Percentiles rank a stretch among this genome's conserved stretches.
These are phyloP conservation scores for Angomonas desouzai DNA, from an alignment of 208 protist species.

Conservation along the genomic window DNA sequence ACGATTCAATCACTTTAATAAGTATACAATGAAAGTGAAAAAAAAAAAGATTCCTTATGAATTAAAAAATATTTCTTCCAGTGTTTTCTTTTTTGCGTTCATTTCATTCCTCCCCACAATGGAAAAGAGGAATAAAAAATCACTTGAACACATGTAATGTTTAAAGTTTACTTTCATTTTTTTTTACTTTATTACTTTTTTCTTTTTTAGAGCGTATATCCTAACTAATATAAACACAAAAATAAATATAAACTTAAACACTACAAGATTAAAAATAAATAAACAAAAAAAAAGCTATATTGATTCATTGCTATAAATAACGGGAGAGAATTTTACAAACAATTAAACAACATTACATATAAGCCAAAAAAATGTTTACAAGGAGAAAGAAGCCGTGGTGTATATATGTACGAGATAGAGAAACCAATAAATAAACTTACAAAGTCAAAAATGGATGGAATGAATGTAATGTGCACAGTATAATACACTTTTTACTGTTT, in stretches of 20 bases:
- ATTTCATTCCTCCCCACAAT: too few relatives aligned
- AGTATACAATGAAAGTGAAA: too few relatives aligned
- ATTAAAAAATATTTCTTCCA: too few relatives aligned
- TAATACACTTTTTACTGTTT: too few relatives aligned
- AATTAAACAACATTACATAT: background rate
- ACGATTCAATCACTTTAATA: too few relatives aligned
- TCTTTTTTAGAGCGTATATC: background rate
- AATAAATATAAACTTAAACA: conserved; percentile 1
- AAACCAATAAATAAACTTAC: background rate
- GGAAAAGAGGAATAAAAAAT: too few relatives aligned
- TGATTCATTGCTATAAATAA: conserved; percentile 1
- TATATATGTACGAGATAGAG: background rate
- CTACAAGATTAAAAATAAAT: conserved; percentile 7
- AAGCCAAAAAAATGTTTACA: background rate
- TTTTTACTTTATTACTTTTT: background rate
- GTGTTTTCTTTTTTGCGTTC: too few relatives aligned
- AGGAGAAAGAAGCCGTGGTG: background rate
- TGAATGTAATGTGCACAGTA: too few relatives aligned
- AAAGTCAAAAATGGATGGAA: conserved; percentile 1
- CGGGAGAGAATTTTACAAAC: background rate
- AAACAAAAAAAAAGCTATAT: conserved; percentile 3
- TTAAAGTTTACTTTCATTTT: background rate
- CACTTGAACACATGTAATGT: too few relatives aligned
- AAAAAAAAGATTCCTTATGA: too few relatives aligned
- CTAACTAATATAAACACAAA: too few relatives aligned